Percentiles rank a stretch among this genome's conserved stretches.
Evolutionary conservation across 2,329 filamentous ascomycete genomes (phyloP).

Genomic region (Fusarium succisae): DNA sequence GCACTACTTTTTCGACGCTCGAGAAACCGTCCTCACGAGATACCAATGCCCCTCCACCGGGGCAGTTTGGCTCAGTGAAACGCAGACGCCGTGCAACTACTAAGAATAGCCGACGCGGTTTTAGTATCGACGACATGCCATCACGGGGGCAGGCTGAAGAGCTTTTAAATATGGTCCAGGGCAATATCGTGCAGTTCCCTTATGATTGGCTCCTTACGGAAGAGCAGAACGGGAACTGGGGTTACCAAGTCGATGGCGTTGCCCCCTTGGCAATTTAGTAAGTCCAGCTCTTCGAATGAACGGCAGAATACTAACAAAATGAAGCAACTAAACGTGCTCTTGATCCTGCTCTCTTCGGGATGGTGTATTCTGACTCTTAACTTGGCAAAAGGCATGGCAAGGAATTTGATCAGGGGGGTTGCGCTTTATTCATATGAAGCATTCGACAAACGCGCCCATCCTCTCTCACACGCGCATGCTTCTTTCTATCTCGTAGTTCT

Average conservation of each 20-base stretch:
- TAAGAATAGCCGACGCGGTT: constrained; percentile 71
- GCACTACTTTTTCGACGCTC: constrained; percentile 64
- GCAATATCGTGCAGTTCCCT: constrained; percentile 89
- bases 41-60: constrained; percentile 44
- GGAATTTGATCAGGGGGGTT: constrained; percentile 35
- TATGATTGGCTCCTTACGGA: constrained; percentile 96
- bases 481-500: constrained; percentile 17
- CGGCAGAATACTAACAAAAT: constrained; percentile 40
- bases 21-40: constrained; percentile 58
- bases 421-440: constrained; percentile 15
- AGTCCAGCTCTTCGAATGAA: constrained; percentile 51
- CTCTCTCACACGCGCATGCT: constrained; percentile 7
- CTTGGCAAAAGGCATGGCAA: constrained; percentile 35
- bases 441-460: constrained; percentile 28
- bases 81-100: constrained; percentile 75
- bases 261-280: constrained; percentile 98
- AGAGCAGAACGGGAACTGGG: constrained; percentile 93
- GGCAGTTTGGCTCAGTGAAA: constrained; percentile 61
- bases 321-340: constrained; percentile 46
- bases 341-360: constrained; percentile 12
- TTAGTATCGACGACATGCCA: constrained; percentile 79
- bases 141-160: constrained; percentile 81
- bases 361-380: constrained; percentile 10
- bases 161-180: constrained; percentile 83
- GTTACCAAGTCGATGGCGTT: constrained; percentile 95